Base-by-base conservation (phyloP, 306 rosid species). In the Cucurbita argyrosperma region DNA sequence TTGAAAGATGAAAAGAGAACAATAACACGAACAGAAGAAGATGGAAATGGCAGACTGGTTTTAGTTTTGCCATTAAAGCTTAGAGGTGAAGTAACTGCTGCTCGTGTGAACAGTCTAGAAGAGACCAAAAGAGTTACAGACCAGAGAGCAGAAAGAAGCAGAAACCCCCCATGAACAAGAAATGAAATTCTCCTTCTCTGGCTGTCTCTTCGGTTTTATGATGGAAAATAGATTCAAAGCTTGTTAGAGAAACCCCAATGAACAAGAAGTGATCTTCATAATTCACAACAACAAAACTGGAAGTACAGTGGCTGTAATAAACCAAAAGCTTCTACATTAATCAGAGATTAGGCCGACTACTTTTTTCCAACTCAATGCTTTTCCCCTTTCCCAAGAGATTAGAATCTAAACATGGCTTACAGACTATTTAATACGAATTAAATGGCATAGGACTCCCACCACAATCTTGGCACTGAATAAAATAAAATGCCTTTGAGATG, bases 1-100 rank as follows among this genome's bases (percentile, higher is more conserved):
- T 62, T 76, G 98, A 81, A 47, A 52, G 78, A 45, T 59, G 79
- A 72, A 80, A 61, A 45, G 83, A 67, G 56, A 89, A 87, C 49
- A 82, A 80, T 73, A 84, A 58, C 50, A 79, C n/a, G 52, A 85
- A 49, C 50, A 87, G 64, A 54, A 83, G 76, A 26, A 80, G 82
- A 76, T 75, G 81, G 80, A 19, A 16, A 67, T 11, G 78, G 78
- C 78, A 21, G 46, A 61, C 56, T 23, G 49, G 14, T 60, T 74
- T 64, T n/a, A 64, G 71, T 40, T 40, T 61, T 47, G 68, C 70
- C 78, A 74, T 74, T 37, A 61, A 37, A 47, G 77, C 54, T 68
- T 6, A 6, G 54, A 11, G 65, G 65, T 30, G 1, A 30, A 30
- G 35, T 30, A 30, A 1, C 35, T 61, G 68, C 46, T 60, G 66